Percentiles rank a stretch among this genome's conserved stretches.
phyloP scores from a whole-genome alignment of 352 stramenopile genomes.

The Globisporangium parvum region DNA sequence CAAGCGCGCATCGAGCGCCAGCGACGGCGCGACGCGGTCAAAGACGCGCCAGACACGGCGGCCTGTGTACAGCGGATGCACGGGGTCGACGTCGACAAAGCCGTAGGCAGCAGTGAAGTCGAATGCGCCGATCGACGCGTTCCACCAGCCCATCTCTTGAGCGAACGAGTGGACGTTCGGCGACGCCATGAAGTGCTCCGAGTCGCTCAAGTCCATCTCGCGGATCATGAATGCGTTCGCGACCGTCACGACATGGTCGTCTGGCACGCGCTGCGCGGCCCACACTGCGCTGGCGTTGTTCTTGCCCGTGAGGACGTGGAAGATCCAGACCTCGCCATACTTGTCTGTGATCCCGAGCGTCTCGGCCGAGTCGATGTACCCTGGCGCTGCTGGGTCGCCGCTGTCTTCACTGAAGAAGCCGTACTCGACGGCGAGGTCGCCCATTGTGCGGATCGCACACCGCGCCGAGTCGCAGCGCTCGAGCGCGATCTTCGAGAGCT shows the following conservation, averaged over 20 bases:
- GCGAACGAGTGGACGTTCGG: conserved; percentile 83
- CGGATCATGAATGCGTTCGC: conserved; percentile 94
- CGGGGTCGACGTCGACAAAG: conserved; percentile 47
- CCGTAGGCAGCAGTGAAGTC: conserved; percentile 74
- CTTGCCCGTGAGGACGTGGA: conserved; percentile 91
- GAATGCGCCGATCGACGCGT: conserved; percentile 37
- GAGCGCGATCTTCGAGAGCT: conserved; percentile 88
- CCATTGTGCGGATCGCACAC: conserved; percentile 88
- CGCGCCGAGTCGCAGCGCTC: conserved; percentile 82
- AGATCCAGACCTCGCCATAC: conserved; percentile 89
- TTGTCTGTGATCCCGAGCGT: conserved; percentile 85
- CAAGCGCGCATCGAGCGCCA: conserved; percentile 58
- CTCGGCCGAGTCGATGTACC: conserved; percentile 75
- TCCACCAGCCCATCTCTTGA: conserved; percentile 82
- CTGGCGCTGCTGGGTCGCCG: conserved; percentile 45
- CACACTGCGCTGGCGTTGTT: conserved; percentile 87
- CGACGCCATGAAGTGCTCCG: conserved; percentile 86
- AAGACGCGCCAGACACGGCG: conserved; percentile 89
- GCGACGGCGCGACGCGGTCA: conserved; percentile 69
- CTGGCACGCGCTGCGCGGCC: conserved; percentile 89
- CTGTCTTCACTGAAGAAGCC: conserved; percentile 93
- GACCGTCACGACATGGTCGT: conserved; percentile 86
- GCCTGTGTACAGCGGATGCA: conserved; percentile 65
- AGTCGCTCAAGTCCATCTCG: conserved; percentile 70
- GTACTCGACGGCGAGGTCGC: conserved; percentile 85